phyloP scores from a whole-genome alignment of 805 yeast species.

The Candida awuae region DNA sequence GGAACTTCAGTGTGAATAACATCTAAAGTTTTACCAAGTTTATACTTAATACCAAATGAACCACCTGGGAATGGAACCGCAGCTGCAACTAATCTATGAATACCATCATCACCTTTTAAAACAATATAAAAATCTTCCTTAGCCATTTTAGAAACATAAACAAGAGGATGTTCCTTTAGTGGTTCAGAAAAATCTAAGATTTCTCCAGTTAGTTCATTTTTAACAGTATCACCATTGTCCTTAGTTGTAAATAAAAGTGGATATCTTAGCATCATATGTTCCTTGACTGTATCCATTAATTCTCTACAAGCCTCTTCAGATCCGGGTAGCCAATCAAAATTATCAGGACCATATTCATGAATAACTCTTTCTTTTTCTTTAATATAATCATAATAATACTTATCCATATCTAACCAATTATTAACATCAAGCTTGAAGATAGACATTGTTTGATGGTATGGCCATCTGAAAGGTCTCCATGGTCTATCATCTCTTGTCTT shows the following conservation, averaged over 20 bases:
- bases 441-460: conserved; percentile 74
- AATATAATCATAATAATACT: conserved; percentile 59
- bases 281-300: conserved; percentile 53
- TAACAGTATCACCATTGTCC: conserved; percentile 44
- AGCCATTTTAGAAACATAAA: conserved; percentile 58
- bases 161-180: conserved; percentile 54
- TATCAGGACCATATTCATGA: conserved; percentile 50
- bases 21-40: conserved; percentile 56
- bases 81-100: conserved; percentile 60
- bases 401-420: conserved; percentile 78
- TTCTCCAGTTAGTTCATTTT: conserved; percentile 57
- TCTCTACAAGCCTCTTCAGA: conserved; percentile 54
- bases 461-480: conserved; percentile 77
- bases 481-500: conserved; percentile 63
- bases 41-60: conserved; percentile 52
- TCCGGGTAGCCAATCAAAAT: conserved; percentile 61
- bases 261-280: conserved; percentile 53
- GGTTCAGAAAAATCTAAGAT: conserved; percentile 52
- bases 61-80: conserved; percentile 81
- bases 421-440: conserved; percentile 63
- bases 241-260: conserved; percentile 50
- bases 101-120: conserved; percentile 42
- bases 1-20: conserved; percentile 64
- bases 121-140: conserved; percentile 71
- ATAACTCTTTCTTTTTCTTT: conserved; percentile 54